Evolutionary conservation across 2,329 filamentous ascomycete genomes (phyloP).

Genomic region (Colletotrichum sp.): DNA sequence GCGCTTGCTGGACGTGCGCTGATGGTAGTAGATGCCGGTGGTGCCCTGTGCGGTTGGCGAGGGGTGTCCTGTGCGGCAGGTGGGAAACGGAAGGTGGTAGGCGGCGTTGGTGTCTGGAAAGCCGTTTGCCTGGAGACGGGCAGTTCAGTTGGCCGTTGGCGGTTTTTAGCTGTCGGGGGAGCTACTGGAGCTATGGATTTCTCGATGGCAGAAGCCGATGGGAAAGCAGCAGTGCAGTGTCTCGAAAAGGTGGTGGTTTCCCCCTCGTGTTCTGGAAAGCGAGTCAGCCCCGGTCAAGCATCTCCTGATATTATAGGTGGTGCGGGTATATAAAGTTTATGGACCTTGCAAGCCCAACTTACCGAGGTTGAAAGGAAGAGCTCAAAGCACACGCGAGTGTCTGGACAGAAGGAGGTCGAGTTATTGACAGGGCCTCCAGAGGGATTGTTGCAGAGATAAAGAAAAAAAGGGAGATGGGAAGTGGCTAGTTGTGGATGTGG

Average conservation of each 20-base stretch:
- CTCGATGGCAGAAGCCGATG: neutral
- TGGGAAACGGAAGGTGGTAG: neutral
- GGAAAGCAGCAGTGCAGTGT: neutral
- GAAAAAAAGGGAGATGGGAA: neutral
- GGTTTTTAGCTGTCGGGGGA: neutral
- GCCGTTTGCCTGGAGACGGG: neutral
- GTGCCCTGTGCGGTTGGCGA: neutral
- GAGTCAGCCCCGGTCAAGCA: neutral
- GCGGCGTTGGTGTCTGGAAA: neutral
- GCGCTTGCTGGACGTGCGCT: neutral
- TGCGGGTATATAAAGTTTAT: neutral
- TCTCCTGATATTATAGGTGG: neutral
- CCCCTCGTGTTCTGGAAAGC: neutral
- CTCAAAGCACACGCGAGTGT: neutral
- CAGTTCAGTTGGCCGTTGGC: neutral
- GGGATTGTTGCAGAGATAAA: neutral
- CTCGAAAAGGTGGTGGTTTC: neutral
- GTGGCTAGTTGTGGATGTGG: neutral
- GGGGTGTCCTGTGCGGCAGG: neutral
- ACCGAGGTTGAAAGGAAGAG: neutral
- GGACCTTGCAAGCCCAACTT: neutral
- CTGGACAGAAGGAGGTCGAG: neutral
- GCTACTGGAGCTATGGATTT: neutral
- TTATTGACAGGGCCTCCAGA: neutral
- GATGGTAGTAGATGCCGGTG: neutral